Conservation (phyloP, 2,329 filamentous ascomycete species). For the Trichophaea hybrida region DNA sequence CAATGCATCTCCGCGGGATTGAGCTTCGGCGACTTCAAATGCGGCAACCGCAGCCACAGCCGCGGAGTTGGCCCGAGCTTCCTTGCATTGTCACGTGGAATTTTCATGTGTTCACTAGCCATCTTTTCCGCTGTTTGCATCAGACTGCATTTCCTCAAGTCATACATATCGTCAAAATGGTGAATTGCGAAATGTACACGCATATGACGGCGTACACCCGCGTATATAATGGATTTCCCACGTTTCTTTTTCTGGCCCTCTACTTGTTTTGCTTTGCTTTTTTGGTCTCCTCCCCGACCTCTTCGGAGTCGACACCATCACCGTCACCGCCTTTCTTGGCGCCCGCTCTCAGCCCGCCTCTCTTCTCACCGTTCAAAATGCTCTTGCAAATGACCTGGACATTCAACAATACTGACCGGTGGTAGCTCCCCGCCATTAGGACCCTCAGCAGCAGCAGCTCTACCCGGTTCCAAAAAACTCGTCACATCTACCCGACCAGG, state of each 20-base stretch:
- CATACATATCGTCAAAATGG: not conserved
- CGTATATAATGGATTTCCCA: no score
- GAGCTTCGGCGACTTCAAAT: not conserved
- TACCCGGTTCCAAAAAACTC: not conserved
- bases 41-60: not conserved
- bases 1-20: not conserved
- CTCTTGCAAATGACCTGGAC: not conserved
- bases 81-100: not conserved
- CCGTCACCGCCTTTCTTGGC: not conserved
- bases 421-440: not conserved
- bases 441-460: not conserved
- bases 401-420: conserved; percentile 1
- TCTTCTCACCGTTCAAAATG: not conserved
- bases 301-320: not conserved
- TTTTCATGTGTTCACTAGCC: not conserved
- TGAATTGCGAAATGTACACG: no score
- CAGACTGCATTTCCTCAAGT: not conserved
- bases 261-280: not conserved
- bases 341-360: not conserved
- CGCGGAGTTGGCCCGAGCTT: not conserved
- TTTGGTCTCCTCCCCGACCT: not conserved
- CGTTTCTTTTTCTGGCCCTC: no score
- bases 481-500: not conserved
- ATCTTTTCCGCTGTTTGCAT: not conserved
- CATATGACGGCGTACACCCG: no score